phyloP scores from a whole-genome alignment of 768 basidiomycete genomes.

The Suillus luteus region DNA sequence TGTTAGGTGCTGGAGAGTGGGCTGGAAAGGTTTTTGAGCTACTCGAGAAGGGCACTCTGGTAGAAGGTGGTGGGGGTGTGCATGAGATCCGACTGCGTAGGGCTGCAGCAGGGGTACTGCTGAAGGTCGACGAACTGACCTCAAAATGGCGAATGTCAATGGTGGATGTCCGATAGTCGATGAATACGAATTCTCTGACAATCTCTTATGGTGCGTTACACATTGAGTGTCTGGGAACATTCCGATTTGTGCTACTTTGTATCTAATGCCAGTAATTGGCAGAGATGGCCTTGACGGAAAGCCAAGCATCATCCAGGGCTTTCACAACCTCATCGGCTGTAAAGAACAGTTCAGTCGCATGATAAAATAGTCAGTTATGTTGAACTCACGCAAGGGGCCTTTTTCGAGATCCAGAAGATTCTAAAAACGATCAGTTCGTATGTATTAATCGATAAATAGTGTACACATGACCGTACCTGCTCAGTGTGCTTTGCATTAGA shows the following conservation, averaged over 20 bases:
- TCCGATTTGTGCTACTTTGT: neutral
- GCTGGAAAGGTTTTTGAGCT: conserved; percentile 62
- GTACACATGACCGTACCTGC: conserved; percentile 32
- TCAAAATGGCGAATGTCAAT: conserved; percentile 70
- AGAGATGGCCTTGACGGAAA: conserved; percentile 41
- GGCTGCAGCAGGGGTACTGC: conserved; percentile 75
- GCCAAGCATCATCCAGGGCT: conserved; percentile 54
- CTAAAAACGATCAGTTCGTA: conserved; percentile 20
- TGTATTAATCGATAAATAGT: neutral
- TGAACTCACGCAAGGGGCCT: conserved; percentile 50
- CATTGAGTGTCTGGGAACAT: neutral
- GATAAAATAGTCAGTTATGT: neutral
- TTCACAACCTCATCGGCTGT: conserved; percentile 53
- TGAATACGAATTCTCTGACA: neutral
- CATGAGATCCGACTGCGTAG: conserved; percentile 63
- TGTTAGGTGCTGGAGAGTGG: conserved; percentile 83
- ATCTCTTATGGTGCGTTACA: neutral
- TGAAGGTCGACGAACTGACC: conserved; percentile 76
- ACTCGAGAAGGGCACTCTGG: conserved; percentile 64
- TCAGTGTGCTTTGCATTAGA: conserved; percentile 54
- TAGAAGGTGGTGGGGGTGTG: conserved; percentile 65
- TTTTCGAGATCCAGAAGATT: conserved; percentile 57
- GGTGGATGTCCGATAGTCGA: conserved; percentile 40
- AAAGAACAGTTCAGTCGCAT: neutral
- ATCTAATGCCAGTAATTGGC: conserved; percentile 36